Conservation (phyloP, 169 alveolate species). For the Cryptosporidium ryanae region DNA sequence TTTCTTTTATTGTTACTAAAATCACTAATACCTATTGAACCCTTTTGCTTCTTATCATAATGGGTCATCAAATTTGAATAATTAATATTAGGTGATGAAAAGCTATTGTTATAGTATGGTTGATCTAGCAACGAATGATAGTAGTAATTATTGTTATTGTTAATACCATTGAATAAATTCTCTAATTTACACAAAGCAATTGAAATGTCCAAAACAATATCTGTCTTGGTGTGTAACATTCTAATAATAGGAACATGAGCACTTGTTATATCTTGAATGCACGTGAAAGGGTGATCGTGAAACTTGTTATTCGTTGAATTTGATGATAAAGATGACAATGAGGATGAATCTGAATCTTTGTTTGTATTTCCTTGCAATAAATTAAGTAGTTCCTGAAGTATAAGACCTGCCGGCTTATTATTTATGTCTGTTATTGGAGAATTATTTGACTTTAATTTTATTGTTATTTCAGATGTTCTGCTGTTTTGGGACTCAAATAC, state of each 20-base stretch:
- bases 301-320: background rate
- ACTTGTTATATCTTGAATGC: conserved; percentile 72
- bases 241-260: conserved; percentile 70
- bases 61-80: background rate
- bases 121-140: too few species aligned
- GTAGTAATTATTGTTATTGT: background rate
- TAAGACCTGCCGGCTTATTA: conserved; percentile 49
- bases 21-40: background rate
- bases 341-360: conserved; percentile 6
- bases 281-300: conserved; percentile 40
- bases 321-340: conserved; percentile 1
- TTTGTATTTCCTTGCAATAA: conserved; percentile 16
- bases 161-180: background rate
- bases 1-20: background rate
- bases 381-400: conserved; percentile 48
- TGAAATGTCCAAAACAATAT: conserved; percentile 59
- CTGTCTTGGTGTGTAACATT: conserved; percentile 58
- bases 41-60: background rate
- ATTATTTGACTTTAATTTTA: background rate
- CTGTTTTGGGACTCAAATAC: conserved; percentile 4
- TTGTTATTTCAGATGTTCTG: background rate
- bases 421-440: conserved; percentile 44
- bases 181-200: conserved; percentile 31
- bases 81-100: background rate
- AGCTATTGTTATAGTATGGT: too few species aligned